Percentiles rank a stretch among this genome's conserved stretches.
These are phyloP conservation scores for Albugo laibachii DNA, from an alignment of 352 stramenopile genomes.

Conservation along the genomic window DNA sequence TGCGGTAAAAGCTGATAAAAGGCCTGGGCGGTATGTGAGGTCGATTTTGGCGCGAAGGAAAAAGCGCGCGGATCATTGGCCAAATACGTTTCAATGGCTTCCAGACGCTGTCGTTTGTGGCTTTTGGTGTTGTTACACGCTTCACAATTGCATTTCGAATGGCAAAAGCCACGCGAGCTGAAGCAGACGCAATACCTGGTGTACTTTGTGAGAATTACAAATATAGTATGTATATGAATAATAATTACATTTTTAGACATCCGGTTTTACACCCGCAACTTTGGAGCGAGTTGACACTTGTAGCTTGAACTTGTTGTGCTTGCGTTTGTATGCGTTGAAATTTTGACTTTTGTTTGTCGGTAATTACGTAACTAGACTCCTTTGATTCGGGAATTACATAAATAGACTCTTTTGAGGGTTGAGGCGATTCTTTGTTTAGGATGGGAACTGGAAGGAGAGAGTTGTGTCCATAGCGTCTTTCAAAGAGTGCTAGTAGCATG, in stretches of 20 bases:
- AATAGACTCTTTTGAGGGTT: background rate
- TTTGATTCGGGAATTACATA: too few species aligned
- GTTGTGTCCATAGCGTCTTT: conserved; percentile 29
- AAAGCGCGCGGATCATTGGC: conserved; percentile 57
- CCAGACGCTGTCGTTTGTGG: conserved; percentile 36
- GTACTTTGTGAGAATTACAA: background rate
- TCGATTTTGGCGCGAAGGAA: conserved; percentile 24
- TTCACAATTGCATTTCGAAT: conserved; percentile 35
- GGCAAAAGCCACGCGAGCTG: conserved; percentile 61
- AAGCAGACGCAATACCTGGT: conserved; percentile 70
- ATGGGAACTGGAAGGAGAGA: conserved; percentile 6
- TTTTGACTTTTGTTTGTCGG: conserved; percentile 19
- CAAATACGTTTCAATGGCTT: conserved; percentile 58
- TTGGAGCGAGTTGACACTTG: conserved; percentile 44
- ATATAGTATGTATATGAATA: background rate
- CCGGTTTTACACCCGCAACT: conserved; percentile 73
- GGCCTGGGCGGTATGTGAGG: conserved; percentile 12
- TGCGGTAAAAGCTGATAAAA: conserved; percentile 53
- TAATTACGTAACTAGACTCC: background rate
- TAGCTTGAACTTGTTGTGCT: conserved; percentile 48
- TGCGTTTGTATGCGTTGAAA: conserved; percentile 25
- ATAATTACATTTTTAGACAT: conserved; percentile 51
- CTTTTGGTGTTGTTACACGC: conserved; percentile 51
- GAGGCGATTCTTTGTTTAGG: background rate
- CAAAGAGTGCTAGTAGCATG: conserved; percentile 54